Percentiles rank a stretch among this genome's conserved stretches.
phyloP scores from a whole-genome alignment of 2,329 filamentous ascomycete species.

The Monosporascus sp. region DNA sequence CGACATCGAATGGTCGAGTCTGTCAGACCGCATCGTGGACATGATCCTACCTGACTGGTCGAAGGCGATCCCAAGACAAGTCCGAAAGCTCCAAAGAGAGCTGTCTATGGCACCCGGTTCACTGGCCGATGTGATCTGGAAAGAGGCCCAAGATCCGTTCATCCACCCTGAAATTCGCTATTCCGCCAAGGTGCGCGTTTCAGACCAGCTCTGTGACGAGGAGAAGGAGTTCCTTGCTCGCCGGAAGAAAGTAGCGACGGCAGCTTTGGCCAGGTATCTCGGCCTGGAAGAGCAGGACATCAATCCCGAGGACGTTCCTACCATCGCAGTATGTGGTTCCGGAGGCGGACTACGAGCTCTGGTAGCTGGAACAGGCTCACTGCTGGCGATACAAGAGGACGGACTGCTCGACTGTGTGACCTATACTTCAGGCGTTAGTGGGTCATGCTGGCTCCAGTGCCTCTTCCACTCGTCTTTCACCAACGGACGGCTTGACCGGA shows the following conservation, averaged over 20 bases:
- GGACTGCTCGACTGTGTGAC: constrained; percentile 92
- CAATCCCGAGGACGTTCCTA: constrained; percentile 88
- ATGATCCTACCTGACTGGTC: constrained; percentile 81
- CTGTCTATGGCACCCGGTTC: constrained; percentile 83
- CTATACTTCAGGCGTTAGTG: constrained; percentile 92
- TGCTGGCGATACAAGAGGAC: constrained; percentile 76
- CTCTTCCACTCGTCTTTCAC: constrained; percentile 80
- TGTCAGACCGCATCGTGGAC: constrained; percentile 59
- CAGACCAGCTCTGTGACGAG: constrained; percentile 73
- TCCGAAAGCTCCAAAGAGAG: constrained; percentile 81
- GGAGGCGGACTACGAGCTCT: constrained; percentile 87
- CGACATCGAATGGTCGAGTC: constrained; percentile 48
- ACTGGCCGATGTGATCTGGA: constrained; percentile 88
- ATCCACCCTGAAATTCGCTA: constrained; percentile 83
- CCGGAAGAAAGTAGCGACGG: constrained; percentile 62
- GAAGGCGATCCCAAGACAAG: constrained; percentile 65
- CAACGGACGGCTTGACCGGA: constrained; percentile 57
- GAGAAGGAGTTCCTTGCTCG: constrained; percentile 70
- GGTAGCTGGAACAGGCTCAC: constrained; percentile 83
- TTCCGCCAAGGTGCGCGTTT: constrained; percentile 77
- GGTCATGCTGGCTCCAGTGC: constrained; percentile 90
- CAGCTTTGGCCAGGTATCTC: constrained; percentile 77
- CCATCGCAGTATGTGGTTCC: constrained; percentile 90
- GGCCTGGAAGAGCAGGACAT: constrained; percentile 72
- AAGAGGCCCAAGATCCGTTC: constrained; percentile 76